Conservation (phyloP, 2,329 filamentous ascomycete species). For the Alternaria viburni region DNA sequence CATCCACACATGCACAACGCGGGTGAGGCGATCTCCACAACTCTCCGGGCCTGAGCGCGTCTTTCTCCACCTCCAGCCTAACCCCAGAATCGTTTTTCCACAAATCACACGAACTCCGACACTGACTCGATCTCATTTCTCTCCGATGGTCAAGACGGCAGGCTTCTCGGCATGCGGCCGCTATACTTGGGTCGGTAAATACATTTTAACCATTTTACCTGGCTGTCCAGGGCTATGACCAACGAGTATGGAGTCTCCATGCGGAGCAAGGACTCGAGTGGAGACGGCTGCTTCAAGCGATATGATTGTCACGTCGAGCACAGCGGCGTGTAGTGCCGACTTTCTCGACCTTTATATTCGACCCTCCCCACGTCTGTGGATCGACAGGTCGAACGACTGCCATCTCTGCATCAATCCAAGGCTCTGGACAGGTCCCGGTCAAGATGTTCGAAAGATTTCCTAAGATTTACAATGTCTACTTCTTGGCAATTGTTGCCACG, state of each 20-base stretch:
- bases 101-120: conserved; percentile 10
- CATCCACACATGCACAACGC: conserved; percentile 12
- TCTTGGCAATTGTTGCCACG: conserved; percentile 63
- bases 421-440: conserved; percentile 15
- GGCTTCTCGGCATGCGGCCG: conserved; percentile 1
- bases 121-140: conserved; percentile 4
- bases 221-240: neutral
- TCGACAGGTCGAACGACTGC: conserved; percentile 5
- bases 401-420: conserved; percentile 3
- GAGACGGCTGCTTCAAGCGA: conserved; percentile 3
- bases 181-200: conserved; percentile 4
- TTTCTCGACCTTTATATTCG: conserved; percentile 14
- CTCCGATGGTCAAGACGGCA: conserved; percentile 7
- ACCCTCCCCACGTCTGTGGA: conserved; percentile 1
- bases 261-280: conserved; percentile 14
- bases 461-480: conserved; percentile 64
- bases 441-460: conserved; percentile 50
- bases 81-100: conserved; percentile 14
- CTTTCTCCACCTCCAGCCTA: conserved; percentile 7
- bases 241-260: conserved; percentile 3
- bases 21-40: conserved; percentile 22
- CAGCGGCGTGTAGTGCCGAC: neutral
- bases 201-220: conserved; percentile 11
- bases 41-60: neutral
- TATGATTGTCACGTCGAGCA: neutral